These are phyloP conservation scores for Albugo laibachii DNA, from an alignment of 352 stramenopile genomes.

Conservation along the genomic window DNA sequence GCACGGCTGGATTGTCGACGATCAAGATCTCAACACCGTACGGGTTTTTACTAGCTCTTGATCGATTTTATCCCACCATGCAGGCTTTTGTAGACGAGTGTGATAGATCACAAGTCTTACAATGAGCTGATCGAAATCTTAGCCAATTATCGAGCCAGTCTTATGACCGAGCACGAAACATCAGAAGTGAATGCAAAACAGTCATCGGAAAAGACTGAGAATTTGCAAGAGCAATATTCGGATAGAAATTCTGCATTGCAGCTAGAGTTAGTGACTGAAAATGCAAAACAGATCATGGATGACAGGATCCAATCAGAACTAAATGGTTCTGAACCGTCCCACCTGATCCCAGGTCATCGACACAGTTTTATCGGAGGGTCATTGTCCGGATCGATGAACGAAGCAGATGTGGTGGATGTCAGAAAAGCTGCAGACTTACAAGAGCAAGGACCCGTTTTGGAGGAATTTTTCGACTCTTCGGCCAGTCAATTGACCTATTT, in stretches of 20 bases:
- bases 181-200: neutral
- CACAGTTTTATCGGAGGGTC: slow-evolving; percentile 52
- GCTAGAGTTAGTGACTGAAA: neutral
- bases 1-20: slow-evolving; percentile 95
- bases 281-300: too few species aligned
- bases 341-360: slow-evolving; percentile 15
- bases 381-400: slow-evolving; percentile 54
- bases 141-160: slow-evolving; percentile 71
- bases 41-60: neutral
- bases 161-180: slow-evolving; percentile 27
- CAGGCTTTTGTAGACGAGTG: slow-evolving; percentile 15
- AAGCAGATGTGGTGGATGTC: slow-evolving; percentile 29
- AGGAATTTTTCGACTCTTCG: slow-evolving; percentile 82
- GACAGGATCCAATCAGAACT: neutral
- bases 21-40: slow-evolving; percentile 70
- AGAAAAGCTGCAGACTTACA: slow-evolving; percentile 34
- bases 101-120: slow-evolving; percentile 88
- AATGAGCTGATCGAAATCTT: slow-evolving; percentile 94
- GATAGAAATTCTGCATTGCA: neutral
- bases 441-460: slow-evolving; percentile 57
- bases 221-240: slow-evolving; percentile 1
- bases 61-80: neutral
- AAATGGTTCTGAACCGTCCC: too few species aligned
- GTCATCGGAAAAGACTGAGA: slow-evolving; percentile 9
- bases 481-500: slow-evolving; percentile 90